Conservation (phyloP, 345 rosid species). For the Arabis alpina region DNA sequence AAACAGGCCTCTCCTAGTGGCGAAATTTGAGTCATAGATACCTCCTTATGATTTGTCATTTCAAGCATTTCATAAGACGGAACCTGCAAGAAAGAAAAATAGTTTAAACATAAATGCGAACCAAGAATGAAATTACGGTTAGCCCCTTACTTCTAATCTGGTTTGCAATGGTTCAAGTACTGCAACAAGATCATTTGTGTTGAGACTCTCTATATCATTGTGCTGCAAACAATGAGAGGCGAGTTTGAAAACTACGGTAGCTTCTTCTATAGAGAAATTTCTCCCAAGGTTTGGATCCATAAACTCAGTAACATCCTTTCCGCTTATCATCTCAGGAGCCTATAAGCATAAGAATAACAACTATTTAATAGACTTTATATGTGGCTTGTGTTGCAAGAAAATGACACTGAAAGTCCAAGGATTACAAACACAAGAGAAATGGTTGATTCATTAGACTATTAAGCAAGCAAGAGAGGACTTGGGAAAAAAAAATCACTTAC, state of each 20-base stretch:
- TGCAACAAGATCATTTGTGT: constrained; percentile 67
- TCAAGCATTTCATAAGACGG: constrained; percentile 72
- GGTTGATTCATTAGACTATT: neutral
- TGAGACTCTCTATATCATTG: constrained; percentile 74
- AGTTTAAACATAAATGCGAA: neutral
- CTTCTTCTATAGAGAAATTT: constrained; percentile 78
- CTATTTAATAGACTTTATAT: neutral
- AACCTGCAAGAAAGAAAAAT: constrained; percentile 52
- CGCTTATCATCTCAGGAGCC: constrained; percentile 91
- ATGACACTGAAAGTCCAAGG: neutral
- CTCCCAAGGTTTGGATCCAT: constrained; percentile 93
- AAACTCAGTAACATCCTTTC: constrained; percentile 62
- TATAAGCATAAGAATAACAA: constrained; percentile 39
- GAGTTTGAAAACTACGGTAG: constrained; percentile 75
- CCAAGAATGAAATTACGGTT: neutral
- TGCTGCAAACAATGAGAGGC: constrained; percentile 84
- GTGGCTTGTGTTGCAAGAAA: constrained; percentile 19
- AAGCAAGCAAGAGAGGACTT: constrained; percentile 7
- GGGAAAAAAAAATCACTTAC: constrained; percentile 50
- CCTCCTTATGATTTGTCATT: constrained; percentile 56
- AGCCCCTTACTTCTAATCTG: constrained; percentile 56
- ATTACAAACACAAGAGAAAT: constrained; percentile 11
- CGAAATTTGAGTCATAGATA: constrained; percentile 60
- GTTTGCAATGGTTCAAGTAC: constrained; percentile 73
- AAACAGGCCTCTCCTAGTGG: constrained; percentile 88